Percentiles rank a stretch among this genome's conserved stretches.
phyloP scores from a whole-genome alignment of 768 basidiomycete genomes.

The Russula earlei region DNA sequence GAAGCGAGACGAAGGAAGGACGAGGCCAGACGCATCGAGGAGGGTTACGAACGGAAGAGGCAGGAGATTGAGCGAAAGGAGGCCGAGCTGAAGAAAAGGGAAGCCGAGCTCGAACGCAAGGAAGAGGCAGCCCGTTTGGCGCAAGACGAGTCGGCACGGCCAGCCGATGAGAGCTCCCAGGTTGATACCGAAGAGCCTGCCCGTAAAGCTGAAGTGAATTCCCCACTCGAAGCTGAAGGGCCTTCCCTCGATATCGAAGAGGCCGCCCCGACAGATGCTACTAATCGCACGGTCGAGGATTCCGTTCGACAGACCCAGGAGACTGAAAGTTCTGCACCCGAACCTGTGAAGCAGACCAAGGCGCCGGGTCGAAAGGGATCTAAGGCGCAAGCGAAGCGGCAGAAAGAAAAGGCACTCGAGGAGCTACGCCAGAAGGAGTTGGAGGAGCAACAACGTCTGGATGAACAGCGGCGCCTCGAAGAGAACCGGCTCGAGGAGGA shows the following conservation, averaged over 20 bases:
- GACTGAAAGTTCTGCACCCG: background rate
- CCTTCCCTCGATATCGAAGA: background rate
- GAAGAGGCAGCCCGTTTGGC: conserved; percentile 5
- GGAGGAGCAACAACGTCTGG: background rate
- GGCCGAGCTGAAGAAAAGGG: conserved; percentile 12
- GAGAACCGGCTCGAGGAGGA: conserved; percentile 14
- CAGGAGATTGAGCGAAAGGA: conserved; percentile 15
- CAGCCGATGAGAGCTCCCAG: background rate
- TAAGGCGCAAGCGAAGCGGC: conserved; percentile 14
- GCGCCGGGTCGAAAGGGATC: conserved; percentile 3
- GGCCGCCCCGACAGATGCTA: background rate
- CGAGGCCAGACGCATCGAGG: conserved; percentile 26
- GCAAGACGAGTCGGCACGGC: background rate
- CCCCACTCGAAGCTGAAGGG: conserved; percentile 1
- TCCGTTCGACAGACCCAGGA: background rate
- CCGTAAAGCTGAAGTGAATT: background rate
- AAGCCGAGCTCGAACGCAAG: conserved; percentile 7
- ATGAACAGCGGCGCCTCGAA: background rate
- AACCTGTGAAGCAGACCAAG: conserved; percentile 5
- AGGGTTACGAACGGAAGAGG: conserved; percentile 21
- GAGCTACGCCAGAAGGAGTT: conserved; percentile 11
- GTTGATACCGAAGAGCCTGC: background rate
- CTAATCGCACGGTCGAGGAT: background rate
- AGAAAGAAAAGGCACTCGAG: conserved; percentile 20
- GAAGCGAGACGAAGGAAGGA: conserved; percentile 24